Base-by-base conservation (phyloP, 2,329 filamentous ascomycete genomes). In the Botrytis cinerea region DNA sequence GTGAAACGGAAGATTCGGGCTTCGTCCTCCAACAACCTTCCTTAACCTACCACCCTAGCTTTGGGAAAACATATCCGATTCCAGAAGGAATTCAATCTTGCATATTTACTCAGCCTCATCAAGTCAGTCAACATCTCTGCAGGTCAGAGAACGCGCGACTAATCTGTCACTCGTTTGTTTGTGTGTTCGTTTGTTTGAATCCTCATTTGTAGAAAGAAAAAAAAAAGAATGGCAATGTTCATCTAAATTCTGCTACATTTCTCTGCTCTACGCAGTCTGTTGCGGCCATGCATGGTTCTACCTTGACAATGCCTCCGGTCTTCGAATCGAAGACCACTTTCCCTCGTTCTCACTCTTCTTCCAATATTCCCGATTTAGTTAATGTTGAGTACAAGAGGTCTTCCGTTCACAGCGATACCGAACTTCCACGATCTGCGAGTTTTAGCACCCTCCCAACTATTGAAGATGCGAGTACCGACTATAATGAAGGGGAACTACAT, bases 391-490 rank as follows among this genome's bases (percentile, higher is more conserved):
- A 79, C 74, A 78, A 77, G 72, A 72, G 57, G 14, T 38, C 76
- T n/a, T 63, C 75, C 18, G 71, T 67, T 18, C 73, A 61, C 28
- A 74, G 72, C 20, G 70, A 76, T 68, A 76, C 78, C 43, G 78
- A 80, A 57, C 76, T 90, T 45, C 84, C 85, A 43, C 85, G 87
- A 73, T 85, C 88, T 66, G 88, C 88, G 46, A 90, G 88, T 77
- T 90, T 87, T 80, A 87, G 86, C 64, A 85, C 86, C 76, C 80
- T 90, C n/a, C 84, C 86, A 5, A 81, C 78, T 43, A 79, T 84
- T 28, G 75, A 82, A 43, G 66, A 69, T 38, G 18, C 69, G 20
- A 70, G 45, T 60, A 69, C 59, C 60, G 74, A 74, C 32, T 77
- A 75, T 63, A 68, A 62, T 38, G 75, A 79, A 66, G 76, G 76